These are phyloP conservation scores for Penicillium nordicum DNA, from an alignment of 2,329 filamentous ascomycete genomes.

Conservation along the genomic window DNA sequence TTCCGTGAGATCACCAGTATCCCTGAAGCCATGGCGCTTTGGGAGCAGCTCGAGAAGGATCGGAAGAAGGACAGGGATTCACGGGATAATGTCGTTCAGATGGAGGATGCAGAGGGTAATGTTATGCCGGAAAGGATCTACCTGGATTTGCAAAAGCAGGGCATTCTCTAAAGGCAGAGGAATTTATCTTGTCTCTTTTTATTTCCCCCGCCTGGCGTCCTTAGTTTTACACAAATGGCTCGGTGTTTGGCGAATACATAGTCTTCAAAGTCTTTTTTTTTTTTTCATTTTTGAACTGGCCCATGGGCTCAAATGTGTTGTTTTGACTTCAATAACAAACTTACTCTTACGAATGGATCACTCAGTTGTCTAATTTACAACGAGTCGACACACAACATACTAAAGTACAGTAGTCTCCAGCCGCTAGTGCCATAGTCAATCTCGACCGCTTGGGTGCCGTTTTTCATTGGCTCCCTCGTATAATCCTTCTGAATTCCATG, in stretches of 20 bases:
- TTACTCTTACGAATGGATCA: not conserved
- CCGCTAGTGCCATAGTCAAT: not conserved
- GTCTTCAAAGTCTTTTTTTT: not conserved
- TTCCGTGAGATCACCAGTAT: constrained; percentile 95
- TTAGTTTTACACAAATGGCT: constrained; percentile 22
- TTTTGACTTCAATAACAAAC: not conserved
- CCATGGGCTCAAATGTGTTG: not conserved
- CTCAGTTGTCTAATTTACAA: not conserved
- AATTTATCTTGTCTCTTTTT: not conserved
- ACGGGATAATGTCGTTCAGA: constrained; percentile 86
- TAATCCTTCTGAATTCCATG: no score
- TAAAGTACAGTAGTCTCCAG: not conserved
- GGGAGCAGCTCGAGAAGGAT: constrained; percentile 89
- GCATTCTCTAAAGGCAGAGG: constrained; percentile 59
- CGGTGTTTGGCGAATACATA: constrained; percentile 30
- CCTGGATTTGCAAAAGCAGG: constrained; percentile 89
- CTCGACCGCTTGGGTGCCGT: not conserved
- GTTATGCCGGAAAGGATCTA: constrained; percentile 99
- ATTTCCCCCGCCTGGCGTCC: not conserved
- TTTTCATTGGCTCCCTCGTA: not conserved
- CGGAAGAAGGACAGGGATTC: constrained; percentile 72
- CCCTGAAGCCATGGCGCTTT: constrained; percentile 79
- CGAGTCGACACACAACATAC: no score
- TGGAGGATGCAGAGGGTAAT: constrained; percentile 96
- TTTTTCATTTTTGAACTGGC: not conserved